Conservation (phyloP, 345 rosid genomes). For the Cardiospermum halicacabum region DNA sequence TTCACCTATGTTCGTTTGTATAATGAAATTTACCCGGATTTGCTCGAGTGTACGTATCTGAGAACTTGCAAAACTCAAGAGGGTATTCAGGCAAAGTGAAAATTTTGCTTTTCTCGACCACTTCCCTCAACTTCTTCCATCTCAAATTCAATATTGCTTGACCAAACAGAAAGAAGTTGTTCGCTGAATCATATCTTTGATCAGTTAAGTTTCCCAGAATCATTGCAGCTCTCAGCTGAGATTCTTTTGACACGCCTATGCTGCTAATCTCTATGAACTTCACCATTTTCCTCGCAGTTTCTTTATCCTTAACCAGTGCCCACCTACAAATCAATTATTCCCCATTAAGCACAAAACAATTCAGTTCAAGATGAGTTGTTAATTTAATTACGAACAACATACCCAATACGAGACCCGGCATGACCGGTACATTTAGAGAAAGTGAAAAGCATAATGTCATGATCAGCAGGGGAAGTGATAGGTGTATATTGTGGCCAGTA, state of each 20-base stretch:
- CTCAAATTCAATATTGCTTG: slow-evolving; percentile 45
- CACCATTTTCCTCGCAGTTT: slow-evolving; percentile 62
- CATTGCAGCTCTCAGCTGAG: slow-evolving; percentile 78
- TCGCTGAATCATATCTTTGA: slow-evolving; percentile 11
- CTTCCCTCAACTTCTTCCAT: slow-evolving; percentile 60
- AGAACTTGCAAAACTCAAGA: slow-evolving; percentile 57
- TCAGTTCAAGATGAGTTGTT: no score
- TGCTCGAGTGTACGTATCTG: slow-evolving; percentile 30
- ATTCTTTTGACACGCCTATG: slow-evolving; percentile 84
- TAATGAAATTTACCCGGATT: no score
- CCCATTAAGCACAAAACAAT: no score
- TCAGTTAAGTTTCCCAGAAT: slow-evolving; percentile 47
- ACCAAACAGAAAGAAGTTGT: slow-evolving; percentile 54
- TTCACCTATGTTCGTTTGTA: no score
- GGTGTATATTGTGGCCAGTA: slow-evolving; percentile 91
- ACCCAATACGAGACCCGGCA: slow-evolving; percentile 96
- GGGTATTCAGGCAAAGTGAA: slow-evolving; percentile 58
- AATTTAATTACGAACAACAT: no score
- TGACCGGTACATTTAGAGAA: slow-evolving; percentile 91
- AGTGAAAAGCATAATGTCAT: slow-evolving; percentile 84
- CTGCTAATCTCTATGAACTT: slow-evolving; percentile 49
- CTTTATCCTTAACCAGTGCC: slow-evolving; percentile 72
- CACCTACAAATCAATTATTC: slow-evolving; percentile 36
- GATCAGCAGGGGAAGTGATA: slow-evolving; percentile 52
- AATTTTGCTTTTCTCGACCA: slow-evolving; percentile 31